Evolutionary conservation across 2,329 filamentous ascomycete species (phyloP).

Genomic region (Pseudogymnoascus sp.): DNA sequence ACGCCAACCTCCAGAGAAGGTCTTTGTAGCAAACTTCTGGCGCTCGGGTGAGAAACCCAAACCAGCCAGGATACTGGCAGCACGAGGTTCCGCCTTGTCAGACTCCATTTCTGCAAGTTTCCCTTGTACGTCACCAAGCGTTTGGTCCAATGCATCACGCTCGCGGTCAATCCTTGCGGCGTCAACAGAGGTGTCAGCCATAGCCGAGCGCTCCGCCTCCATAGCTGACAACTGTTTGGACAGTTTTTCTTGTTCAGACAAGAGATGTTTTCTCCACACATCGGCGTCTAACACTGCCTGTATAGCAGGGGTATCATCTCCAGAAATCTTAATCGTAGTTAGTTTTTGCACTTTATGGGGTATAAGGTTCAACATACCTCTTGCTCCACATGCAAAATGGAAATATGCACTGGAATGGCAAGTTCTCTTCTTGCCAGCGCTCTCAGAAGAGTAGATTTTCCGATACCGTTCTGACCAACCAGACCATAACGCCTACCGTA

Average conservation of each 20-base stretch:
- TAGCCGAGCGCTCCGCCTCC: constrained; percentile 66
- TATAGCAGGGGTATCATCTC: constrained; percentile 89
- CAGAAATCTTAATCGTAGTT: constrained; percentile 59
- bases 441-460: constrained; percentile 89
- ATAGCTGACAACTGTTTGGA: constrained; percentile 67
- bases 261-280: constrained; percentile 93
- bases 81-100: constrained; percentile 92
- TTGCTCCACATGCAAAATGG: constrained; percentile 97
- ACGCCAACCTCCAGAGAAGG: constrained; percentile 98
- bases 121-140: constrained; percentile 80
- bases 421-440: constrained; percentile 90
- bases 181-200: constrained; percentile 90
- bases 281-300: constrained; percentile 96
- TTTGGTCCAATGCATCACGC: constrained; percentile 82
- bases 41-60: constrained; percentile 92
- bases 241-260: constrained; percentile 85
- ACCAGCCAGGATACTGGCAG: constrained; percentile 92
- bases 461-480: constrained; percentile 98
- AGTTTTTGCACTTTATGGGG: constrained; percentile 16
- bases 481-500: constrained; percentile 94
- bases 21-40: constrained; percentile 90
- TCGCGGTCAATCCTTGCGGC: constrained; percentile 79
- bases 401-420: constrained; percentile 92
- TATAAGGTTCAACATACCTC: constrained; percentile 54
- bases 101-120: constrained; percentile 99